A percentile compares a stretch with the other conserved stretches of the same genome.
phyloP scores from a whole-genome alignment of 2,329 filamentous ascomycete genomes.

The Aspergillus sojae region DNA sequence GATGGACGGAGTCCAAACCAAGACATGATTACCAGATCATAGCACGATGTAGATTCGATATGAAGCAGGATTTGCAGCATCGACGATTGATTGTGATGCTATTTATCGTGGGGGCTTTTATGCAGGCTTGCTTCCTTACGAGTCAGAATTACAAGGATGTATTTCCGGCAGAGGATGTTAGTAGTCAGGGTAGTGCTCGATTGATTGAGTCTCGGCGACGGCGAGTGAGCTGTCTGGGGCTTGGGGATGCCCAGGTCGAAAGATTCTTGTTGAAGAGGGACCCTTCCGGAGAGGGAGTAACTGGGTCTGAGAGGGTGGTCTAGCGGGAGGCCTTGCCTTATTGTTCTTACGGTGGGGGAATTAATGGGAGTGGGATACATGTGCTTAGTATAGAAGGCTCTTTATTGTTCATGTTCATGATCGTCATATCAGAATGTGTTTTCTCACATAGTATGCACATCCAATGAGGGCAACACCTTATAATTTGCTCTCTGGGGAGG shows the following conservation, averaged over 20 bases:
- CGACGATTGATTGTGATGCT: neutral
- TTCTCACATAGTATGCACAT: neutral
- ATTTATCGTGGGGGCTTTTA: neutral
- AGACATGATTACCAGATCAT: neutral
- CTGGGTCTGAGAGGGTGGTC: neutral
- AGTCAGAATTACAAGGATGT: neutral
- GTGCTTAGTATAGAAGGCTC: neutral
- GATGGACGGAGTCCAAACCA: too few species aligned
- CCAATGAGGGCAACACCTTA: neutral
- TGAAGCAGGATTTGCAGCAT: neutral
- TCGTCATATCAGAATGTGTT: neutral
- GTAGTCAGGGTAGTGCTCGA: neutral
- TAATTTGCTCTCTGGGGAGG: constrained; percentile 11
- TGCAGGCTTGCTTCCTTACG: neutral
- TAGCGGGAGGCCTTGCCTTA: neutral
- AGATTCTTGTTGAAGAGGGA: neutral
- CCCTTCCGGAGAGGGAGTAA: neutral
- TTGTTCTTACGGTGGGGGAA: neutral
- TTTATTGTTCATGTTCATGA: neutral
- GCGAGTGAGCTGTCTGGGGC: neutral
- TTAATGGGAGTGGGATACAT: neutral
- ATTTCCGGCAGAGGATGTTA: neutral
- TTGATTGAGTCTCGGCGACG: neutral
- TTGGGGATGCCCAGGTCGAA: neutral
- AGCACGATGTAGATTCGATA: neutral